Evolutionary conservation across 106 monocot species (phyloP), one percentile per base, ranked within the genome.

Genomic region (Dioscorea dumetorum): DNA sequence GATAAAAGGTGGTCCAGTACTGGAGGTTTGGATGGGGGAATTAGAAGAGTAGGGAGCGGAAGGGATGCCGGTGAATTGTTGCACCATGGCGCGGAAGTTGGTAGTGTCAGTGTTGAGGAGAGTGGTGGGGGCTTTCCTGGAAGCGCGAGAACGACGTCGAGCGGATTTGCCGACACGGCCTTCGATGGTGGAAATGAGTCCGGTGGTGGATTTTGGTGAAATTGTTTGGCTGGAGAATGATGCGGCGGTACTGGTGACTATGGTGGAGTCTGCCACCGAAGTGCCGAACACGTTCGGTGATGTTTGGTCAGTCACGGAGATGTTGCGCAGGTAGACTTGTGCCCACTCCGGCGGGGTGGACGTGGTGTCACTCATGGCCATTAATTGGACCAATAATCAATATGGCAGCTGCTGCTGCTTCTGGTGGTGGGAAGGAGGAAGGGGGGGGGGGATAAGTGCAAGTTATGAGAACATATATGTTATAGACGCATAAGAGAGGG

Each of bases 11-110:
- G 53, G 20, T 23, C 21, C 41, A 28, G 1, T 28, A 41, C 34
- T 7, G 34, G 7, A 34, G 7, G 41, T 41, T 41, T 41, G 41
- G 48, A 48, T 28, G 20, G 67, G 18, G 3, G 35, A 49, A 7
- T 34, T 34, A 33, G 41, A 13, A 4, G 58, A 12, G 41, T 74
- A 74, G 12, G 57, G 72, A 5, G 54, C 75, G 22, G 83, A 58
- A 7, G 83, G 80, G 14, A 79, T 73, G 32, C 87, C 87, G 10
- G 83, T 87, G 77, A 87, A 87, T 57, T 87, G 87, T 60, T 87
- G 87, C 8, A 87, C 87, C 87, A 87, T 83, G 51, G 87, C 79
- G 1, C 87, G 82, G 76, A 87, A 87, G 63, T 87, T 87, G 60
- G 77, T 49, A 16, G 83, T 80, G 73, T 87, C 82, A n/a, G 87